phyloP scores from a whole-genome alignment of 495 filamentous ascomycete species.

The Tuber melanosporum region DNA sequence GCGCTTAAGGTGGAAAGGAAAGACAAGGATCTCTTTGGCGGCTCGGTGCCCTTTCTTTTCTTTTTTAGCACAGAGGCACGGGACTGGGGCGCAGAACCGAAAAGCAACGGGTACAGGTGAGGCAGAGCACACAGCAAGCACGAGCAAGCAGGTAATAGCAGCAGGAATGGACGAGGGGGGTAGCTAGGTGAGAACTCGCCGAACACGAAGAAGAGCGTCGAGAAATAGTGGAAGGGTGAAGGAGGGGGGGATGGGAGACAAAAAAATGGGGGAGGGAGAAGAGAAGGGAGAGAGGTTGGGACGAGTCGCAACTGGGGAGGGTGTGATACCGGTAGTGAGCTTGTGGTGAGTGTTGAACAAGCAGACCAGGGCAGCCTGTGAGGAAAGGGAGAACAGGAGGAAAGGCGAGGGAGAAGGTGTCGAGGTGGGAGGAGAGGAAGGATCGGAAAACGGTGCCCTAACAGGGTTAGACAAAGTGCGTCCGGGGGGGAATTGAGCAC shows the following conservation, averaged over 20 bases:
- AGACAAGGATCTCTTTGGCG: constrained; percentile 29
- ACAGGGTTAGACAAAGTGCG: constrained; percentile 26
- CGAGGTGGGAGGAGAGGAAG: constrained; percentile 18
- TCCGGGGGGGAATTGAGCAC: neutral
- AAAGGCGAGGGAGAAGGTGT: constrained; percentile 2
- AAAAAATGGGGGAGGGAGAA: constrained; percentile 7
- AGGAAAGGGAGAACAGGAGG: constrained; percentile 10
- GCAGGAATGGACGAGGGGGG: constrained; percentile 20
- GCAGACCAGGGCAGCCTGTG: neutral
- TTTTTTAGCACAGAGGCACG: constrained; percentile 34
- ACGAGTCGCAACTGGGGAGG: neutral
- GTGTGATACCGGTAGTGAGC: neutral
- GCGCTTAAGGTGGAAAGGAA: constrained; percentile 33
- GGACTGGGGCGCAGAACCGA: constrained; percentile 25
- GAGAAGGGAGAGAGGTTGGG: constrained; percentile 14
- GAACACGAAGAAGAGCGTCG: constrained; percentile 13
- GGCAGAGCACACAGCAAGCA: constrained; percentile 10
- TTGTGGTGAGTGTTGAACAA: neutral
- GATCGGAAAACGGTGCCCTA: constrained; percentile 32
- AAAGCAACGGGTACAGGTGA: constrained; percentile 8
- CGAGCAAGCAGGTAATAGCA: neutral
- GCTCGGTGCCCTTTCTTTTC: constrained; percentile 27
- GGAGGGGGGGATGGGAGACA: constrained; percentile 15
- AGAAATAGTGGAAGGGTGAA: neutral
- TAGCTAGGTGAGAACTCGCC: constrained; percentile 16